These are phyloP conservation scores for Cyclotella choctawhatcheeana DNA, from an alignment of 108 stramenopile genomes.

Conservation along the genomic window DNA sequence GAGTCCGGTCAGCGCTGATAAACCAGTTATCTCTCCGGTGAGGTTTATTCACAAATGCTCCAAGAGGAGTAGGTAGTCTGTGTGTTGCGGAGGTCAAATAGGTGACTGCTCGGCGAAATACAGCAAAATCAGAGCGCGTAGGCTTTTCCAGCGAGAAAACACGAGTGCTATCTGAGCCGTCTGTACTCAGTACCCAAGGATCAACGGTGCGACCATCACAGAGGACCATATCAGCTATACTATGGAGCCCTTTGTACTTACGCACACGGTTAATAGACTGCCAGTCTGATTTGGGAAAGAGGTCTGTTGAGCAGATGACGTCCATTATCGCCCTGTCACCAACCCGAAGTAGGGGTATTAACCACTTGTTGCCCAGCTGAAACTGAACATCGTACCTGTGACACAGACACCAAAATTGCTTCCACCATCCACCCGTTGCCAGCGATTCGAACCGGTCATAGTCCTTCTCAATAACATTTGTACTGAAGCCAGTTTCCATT, in stretches of 20 bases:
- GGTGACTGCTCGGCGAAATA: background rate
- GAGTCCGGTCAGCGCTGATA: background rate
- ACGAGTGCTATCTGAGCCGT: background rate
- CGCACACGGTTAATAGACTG: background rate
- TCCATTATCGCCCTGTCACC: constrained; percentile 1
- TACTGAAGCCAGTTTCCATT: constrained; percentile 2
- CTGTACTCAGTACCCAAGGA: background rate
- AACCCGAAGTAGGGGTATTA: background rate
- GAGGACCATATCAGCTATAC: background rate
- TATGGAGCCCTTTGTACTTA: background rate
- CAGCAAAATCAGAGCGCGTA: background rate
- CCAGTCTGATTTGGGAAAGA: background rate
- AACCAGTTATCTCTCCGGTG: background rate
- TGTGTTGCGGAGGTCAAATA: background rate
- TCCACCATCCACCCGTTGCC: constrained; percentile 3
- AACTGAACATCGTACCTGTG: background rate
- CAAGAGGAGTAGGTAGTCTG: background rate
- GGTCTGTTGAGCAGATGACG: background rate
- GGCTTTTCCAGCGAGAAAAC: constrained; percentile 3
- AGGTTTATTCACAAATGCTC: background rate
- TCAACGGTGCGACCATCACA: constrained; percentile 1
- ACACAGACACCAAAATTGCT: constrained; percentile 2
- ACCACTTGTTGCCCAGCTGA: background rate
- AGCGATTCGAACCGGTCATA: background rate
- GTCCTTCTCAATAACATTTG: background rate